These are phyloP conservation scores for Pythium plurisporium DNA, from an alignment of 352 stramenopile species.

Conservation along the genomic window DNA sequence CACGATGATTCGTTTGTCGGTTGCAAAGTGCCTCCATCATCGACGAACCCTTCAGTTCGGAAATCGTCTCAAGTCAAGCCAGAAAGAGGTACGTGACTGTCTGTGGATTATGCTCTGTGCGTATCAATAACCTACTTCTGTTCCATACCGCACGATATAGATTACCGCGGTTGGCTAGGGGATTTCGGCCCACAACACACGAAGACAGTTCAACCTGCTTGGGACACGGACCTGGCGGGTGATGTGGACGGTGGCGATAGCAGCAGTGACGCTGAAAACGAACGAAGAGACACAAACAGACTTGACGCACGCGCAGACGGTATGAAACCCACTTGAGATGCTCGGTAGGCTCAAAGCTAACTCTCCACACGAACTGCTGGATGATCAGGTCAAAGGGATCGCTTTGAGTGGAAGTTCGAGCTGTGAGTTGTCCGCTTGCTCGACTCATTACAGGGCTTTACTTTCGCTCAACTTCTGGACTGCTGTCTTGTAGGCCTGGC, in stretches of 20 bases:
- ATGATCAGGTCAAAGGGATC: neutral
- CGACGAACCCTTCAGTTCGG: neutral
- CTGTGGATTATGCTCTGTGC: neutral
- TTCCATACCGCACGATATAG: constrained; percentile 14
- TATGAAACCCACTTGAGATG: too few relatives aligned
- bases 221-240: constrained; percentile 24
- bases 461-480: neutral
- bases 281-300: neutral
- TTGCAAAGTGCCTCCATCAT: constrained; percentile 16
- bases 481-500: neutral
- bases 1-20: constrained; percentile 50
- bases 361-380: too few relatives aligned
- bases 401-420: constrained; percentile 66
- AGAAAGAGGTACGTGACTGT: neutral
- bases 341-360: too few relatives aligned
- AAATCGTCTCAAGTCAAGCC: neutral
- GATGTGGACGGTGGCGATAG: neutral
- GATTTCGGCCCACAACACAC: constrained; percentile 73
- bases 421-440: constrained; percentile 27
- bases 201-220: constrained; percentile 56
- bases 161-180: constrained; percentile 69
- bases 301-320: neutral
- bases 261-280: neutral
- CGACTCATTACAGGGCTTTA: neutral
- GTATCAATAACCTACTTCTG: neutral